phyloP scores from a whole-genome alignment of 2,329 filamentous ascomycete genomes.

The Pseudodiploospora longispora region DNA sequence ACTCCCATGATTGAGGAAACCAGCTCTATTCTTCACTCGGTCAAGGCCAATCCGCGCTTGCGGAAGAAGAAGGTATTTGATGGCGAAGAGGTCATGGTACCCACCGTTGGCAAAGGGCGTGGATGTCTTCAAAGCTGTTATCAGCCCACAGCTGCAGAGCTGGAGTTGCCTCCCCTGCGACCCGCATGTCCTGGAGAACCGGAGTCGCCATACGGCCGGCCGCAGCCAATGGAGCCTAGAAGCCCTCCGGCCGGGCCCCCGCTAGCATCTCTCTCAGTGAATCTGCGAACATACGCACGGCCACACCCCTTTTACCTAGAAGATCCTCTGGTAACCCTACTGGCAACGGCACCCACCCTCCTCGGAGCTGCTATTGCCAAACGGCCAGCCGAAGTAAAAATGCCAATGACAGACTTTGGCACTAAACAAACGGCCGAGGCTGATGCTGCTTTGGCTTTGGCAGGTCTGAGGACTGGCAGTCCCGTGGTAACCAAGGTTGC shows the following conservation, averaged over 20 bases:
- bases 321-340: slow-evolving; percentile 14
- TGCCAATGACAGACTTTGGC: slow-evolving; percentile 1
- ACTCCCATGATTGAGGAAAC: slow-evolving; percentile 6
- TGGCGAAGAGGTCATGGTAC: slow-evolving; percentile 25
- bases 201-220: slow-evolving; percentile 13
- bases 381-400: not conserved
- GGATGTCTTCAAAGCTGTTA: slow-evolving; percentile 2
- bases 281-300: slow-evolving; percentile 17
- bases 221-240: slow-evolving; percentile 21
- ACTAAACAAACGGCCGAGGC: slow-evolving; percentile 13
- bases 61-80: slow-evolving; percentile 40
- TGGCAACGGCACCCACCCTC: slow-evolving; percentile 11
- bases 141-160: slow-evolving; percentile 9
- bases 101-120: slow-evolving; percentile 9
- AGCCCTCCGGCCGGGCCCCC: slow-evolving; percentile 18
- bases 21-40: slow-evolving; percentile 42
- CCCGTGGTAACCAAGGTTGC: slow-evolving; percentile 6
- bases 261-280: slow-evolving; percentile 22
- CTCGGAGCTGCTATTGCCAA: slow-evolving; percentile 6
- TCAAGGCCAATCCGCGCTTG: slow-evolving; percentile 40
- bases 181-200: slow-evolving; percentile 13
- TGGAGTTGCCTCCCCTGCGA: slow-evolving; percentile 23
- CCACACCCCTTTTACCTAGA: slow-evolving; percentile 16
- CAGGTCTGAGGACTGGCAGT: slow-evolving; percentile 15
- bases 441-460: slow-evolving; percentile 15